These are phyloP conservation scores for Xylaria sp. DNA, from an alignment of 2,329 filamentous ascomycete species.

Conservation along the genomic window DNA sequence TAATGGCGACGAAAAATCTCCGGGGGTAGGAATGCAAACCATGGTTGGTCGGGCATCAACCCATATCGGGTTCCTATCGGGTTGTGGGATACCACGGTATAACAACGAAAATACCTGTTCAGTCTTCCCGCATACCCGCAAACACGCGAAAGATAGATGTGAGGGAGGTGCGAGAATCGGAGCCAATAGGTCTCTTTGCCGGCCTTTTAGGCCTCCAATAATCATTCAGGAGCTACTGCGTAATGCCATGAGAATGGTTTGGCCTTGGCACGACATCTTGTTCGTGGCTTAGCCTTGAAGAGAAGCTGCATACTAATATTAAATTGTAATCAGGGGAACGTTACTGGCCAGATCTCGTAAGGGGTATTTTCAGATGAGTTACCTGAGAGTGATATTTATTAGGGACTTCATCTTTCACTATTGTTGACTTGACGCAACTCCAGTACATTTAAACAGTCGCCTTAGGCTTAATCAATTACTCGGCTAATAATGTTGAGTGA, in stretches of 20 bases:
- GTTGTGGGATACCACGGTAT: neutral
- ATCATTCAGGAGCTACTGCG: neutral
- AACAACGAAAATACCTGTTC: neutral
- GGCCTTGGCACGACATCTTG: conserved; percentile 7
- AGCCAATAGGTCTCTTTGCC: conserved; percentile 1
- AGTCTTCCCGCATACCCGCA: neutral
- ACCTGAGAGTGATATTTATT: neutral
- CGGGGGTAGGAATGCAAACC: neutral
- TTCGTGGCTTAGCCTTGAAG: conserved; percentile 6
- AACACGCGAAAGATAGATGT: neutral
- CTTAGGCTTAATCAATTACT: neutral
- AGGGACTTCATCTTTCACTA: neutral
- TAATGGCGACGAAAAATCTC: neutral
- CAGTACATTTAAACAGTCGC: neutral
- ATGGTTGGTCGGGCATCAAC: neutral
- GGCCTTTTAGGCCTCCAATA: neutral
- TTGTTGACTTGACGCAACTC: neutral
- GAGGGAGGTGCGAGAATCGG: neutral
- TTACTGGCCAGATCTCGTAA: neutral
- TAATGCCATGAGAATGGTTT: neutral
- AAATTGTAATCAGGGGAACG: neutral
- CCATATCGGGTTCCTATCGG: neutral
- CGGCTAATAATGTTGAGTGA: neutral
- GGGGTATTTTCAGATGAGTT: neutral
- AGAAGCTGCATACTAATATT: conserved; percentile 13